Evolutionary conservation across 2,329 filamentous ascomycete species (phyloP), one percentile per base, ranked within the genome.

Genomic region (Aspergillus intermedius): DNA sequence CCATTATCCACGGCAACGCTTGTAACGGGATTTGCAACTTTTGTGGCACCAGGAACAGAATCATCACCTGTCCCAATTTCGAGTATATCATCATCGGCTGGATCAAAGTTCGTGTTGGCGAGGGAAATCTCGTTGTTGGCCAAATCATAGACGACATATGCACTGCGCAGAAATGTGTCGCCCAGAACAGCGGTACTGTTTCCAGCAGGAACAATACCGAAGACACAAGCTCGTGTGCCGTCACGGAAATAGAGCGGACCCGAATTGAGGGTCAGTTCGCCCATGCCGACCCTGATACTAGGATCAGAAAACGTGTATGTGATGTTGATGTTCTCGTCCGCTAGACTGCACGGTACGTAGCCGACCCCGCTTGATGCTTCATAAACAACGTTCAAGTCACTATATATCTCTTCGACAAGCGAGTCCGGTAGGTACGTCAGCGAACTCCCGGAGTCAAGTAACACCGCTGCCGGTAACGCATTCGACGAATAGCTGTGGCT

Each of bases 131-230:
- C 71, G 61, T 83, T 82, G 62, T 78, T 79, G 17, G 63, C 64
- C 12, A 84, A 68, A 51, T 83, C 80, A 63, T 82, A 83, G 2
- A 83, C 81, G 41, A 83, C 78, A 59, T 83, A 84, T 2, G 80
- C 80, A 47, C 74, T 79, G 48, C 80, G 77, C 13, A 84, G 66
- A 67, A 83, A 84, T 0, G 80, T 83, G 61, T 83, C 80, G 25
- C 81, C 81, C 1, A 84, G 71, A 5, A 82, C 75, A 5, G 74
- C 63, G 19, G 71, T 74, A 53, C 67, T 65, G 30, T 71, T 74
- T 3, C 62, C 63, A 0, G 77, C 69, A 0, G 78, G 77, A 3
- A 66, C 68, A 54, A 84, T 77, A 28, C 78, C 77, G 48, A 75
- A 74, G 12, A 70, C 53, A 54, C 73, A 75, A 23, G 69, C 66